Percentiles rank a stretch among this genome's conserved stretches.
Evolutionary conservation across 2,329 filamentous ascomycete species (phyloP).

Genomic region (Apiospora malaysiana): DNA sequence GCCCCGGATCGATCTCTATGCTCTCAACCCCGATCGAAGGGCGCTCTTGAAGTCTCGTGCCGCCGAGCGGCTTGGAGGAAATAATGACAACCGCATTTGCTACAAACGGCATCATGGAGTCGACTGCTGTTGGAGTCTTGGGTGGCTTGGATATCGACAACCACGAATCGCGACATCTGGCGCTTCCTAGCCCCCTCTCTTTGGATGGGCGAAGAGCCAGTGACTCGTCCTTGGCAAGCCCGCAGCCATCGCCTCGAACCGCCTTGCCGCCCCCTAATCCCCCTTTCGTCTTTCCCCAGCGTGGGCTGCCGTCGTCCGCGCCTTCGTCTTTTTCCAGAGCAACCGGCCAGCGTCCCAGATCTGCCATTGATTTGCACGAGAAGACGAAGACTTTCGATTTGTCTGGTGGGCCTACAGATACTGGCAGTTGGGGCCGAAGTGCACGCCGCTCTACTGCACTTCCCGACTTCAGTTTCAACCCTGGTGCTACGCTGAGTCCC

Average conservation of each 20-base stretch:
- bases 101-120: conserved; percentile 43
- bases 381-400: conserved; percentile 29
- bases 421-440: conserved; percentile 19
- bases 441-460: conserved; percentile 44
- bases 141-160: conserved; percentile 28
- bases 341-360: conserved; percentile 57
- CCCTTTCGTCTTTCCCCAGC: conserved; percentile 67
- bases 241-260: conserved; percentile 43
- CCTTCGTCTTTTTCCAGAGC: conserved; percentile 55
- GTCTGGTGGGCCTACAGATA: conserved; percentile 25
- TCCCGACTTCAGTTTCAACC: conserved; percentile 63
- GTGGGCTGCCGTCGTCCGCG: conserved; percentile 53
- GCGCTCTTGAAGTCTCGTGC: conserved; percentile 34
- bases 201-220: conserved; percentile 35
- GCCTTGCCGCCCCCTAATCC: conserved; percentile 63
- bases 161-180: conserved; percentile 33
- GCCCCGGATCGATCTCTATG: conserved; percentile 16
- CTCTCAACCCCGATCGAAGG: conserved; percentile 5
- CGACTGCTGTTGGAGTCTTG: conserved; percentile 25
- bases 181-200: conserved; percentile 35
- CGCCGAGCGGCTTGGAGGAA: conserved; percentile 41
- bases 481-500: conserved; percentile 42
- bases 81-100: conserved; percentile 42
- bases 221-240: conserved; percentile 33
- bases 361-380: conserved; percentile 51